Percentiles rank a stretch among this genome's conserved stretches.
Evolutionary conservation across 164 flowering plant genomes (phyloP).

Genomic region (Malania oleifera): DNA sequence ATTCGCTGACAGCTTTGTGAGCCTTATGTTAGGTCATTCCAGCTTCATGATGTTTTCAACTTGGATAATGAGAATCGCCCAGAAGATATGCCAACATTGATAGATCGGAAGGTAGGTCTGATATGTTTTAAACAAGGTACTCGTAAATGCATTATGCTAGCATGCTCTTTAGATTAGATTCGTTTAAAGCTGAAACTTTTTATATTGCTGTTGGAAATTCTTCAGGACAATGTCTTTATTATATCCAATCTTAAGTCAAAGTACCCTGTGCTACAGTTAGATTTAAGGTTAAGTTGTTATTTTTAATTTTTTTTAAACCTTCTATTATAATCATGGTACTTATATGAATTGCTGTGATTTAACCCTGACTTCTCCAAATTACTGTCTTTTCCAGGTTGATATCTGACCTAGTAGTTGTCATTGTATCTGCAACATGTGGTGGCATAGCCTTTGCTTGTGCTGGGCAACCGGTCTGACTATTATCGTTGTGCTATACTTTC

Average conservation of each 20-base stretch:
- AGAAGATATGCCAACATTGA: constrained; percentile 85
- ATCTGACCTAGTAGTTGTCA: constrained; percentile 87
- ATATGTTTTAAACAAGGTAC: neutral
- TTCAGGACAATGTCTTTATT: constrained; percentile 92
- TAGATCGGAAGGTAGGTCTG: constrained; percentile 65
- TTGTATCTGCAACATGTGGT: constrained; percentile 96
- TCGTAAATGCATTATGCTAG: neutral
- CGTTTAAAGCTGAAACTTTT: constrained; percentile 3
- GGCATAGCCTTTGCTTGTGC: constrained; percentile 98
- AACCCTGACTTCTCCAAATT: constrained; percentile 5
- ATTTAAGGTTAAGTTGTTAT: constrained; percentile 48
- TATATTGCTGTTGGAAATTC: constrained; percentile 3
- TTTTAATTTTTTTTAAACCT: neutral
- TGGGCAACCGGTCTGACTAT: constrained; percentile 82
- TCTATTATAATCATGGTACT: neutral
- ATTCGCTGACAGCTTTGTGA: constrained; percentile 11
- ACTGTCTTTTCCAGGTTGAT: constrained; percentile 59
- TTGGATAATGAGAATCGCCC: constrained; percentile 78
- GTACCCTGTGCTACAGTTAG: constrained; percentile 81
- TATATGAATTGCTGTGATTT: neutral
- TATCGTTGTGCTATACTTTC: constrained; percentile 8
- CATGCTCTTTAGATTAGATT: too few species aligned
- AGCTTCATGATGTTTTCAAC: constrained; percentile 69
- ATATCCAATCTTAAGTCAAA: constrained; percentile 89
- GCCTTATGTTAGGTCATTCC: constrained; percentile 55